Evolutionary conservation across 1,284 basidiomycete species (phyloP), one percentile per base, ranked within the genome.

Genomic region (Dichomitus squalens): DNA sequence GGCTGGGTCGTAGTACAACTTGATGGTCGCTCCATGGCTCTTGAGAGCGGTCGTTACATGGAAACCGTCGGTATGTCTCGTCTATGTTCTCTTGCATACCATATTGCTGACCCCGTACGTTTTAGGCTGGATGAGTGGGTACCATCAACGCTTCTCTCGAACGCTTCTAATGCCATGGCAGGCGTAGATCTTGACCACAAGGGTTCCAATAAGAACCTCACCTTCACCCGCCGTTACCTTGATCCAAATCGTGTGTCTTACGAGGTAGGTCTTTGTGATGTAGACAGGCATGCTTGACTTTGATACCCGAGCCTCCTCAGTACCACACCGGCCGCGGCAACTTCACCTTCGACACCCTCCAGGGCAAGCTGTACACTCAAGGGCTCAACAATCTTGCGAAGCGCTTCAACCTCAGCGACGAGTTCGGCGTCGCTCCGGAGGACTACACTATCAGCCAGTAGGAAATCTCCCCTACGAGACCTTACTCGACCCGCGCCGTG

Each of bases 1-100:
- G 11, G 6, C 6, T 6, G 29, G 5, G 29, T 31, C 11, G 18
- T 31, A 78, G 82, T 81, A 23, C 83, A 85, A 70, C 72, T 81
- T 27, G 87, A 88, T 66, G 80, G 81, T 6, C 81, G 85, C 18
- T 82, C 85, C 0, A 88, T 92, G 79, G 79, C 84, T 1, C 73
- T 95, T 35, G 90, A 92, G 64, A 92, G 90, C 53, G 93, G 93
- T 44, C 79, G 90, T 23, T 95, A 93, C 71, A 89, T 95, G 86
- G 93, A 95, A 74, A 94, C 93, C 6, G 78, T 95, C 55, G 91
- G 90, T 77, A 69, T 63, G 76, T 65, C 25, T 11, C 18, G 18
- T 49, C 29, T 7, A 20, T 21, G 4, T 29, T 49, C 12, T 25
- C 16, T 38, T n/a, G 12, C 18, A 41, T 8, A 11, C 9, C 2